Percentiles rank a stretch among this genome's conserved stretches.
phyloP scores from a whole-genome alignment of 495 filamentous ascomycete genomes.

The Cercophora sp. region DNA sequence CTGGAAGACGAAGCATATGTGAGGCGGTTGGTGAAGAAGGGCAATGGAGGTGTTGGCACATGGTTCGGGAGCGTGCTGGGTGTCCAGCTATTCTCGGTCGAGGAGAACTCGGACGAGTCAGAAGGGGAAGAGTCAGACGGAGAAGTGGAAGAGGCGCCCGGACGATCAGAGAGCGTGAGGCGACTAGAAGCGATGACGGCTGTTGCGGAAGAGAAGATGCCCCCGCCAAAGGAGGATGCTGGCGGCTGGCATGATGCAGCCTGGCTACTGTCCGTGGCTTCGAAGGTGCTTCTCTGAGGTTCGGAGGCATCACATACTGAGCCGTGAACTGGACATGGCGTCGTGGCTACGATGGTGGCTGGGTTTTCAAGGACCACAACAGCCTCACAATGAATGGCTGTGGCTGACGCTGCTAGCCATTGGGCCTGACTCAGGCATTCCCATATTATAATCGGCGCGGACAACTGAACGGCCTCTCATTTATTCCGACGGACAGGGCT shows the following conservation, averaged over 20 bases:
- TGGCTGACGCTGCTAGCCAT: too few species aligned
- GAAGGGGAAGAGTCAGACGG: constrained; percentile 41
- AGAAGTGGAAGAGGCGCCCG: constrained; percentile 34
- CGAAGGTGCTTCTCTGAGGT: constrained; percentile 62
- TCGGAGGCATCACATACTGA: too few species aligned
- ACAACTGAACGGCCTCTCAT: too few species aligned
- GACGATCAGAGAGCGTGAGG: constrained; percentile 17
- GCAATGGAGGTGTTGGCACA: constrained; percentile 64
- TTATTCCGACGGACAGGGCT: too few species aligned
- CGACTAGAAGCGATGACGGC: constrained; percentile 18
- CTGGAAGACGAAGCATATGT: constrained; percentile 51
- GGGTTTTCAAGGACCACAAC: too few species aligned
- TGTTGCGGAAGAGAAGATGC: constrained; percentile 24
- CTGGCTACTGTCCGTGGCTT: constrained; percentile 77
- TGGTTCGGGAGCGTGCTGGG: constrained; percentile 73
- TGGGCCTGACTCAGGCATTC: too few species aligned
- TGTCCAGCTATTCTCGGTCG: constrained; percentile 72
- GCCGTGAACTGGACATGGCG: too few species aligned
- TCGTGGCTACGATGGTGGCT: too few species aligned
- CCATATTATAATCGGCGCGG: too few species aligned
- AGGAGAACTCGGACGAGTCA: constrained; percentile 52
- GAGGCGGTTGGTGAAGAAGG: constrained; percentile 51
- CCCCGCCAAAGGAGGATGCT: constrained; percentile 45
- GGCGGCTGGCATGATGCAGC: constrained; percentile 79
- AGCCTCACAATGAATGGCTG: too few species aligned